Evolutionary conservation across 163 green algal genomes (phyloP).

Genomic region (Volvox carteri): DNA sequence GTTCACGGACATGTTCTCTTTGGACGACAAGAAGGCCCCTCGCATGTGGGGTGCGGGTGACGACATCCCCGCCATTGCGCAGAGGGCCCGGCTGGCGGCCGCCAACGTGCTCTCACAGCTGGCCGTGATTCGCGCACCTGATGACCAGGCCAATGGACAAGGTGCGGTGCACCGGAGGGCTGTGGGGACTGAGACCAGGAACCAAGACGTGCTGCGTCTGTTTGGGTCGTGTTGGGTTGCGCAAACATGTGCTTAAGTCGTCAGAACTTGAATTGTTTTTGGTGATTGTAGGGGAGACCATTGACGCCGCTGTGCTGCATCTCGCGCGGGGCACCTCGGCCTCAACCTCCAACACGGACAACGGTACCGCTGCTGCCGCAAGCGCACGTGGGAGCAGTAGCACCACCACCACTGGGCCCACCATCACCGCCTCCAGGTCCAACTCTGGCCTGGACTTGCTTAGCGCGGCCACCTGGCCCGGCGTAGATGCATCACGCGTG

Average conservation of each 20-base stretch:
- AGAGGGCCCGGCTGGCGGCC: constrained; percentile 75
- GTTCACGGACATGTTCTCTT: constrained; percentile 85
- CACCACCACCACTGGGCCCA: background rate
- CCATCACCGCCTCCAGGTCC: background rate
- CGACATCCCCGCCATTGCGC: constrained; percentile 80
- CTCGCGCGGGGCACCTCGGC: constrained; percentile 26
- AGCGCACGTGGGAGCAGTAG: constrained; percentile 1
- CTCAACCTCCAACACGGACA: background rate
- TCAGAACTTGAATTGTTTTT: background rate
- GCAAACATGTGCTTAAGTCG: too few relatives aligned
- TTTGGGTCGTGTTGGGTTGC: too few relatives aligned
- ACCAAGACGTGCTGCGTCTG: too few relatives aligned
- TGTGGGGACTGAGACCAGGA: too few relatives aligned
- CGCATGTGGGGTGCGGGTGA: constrained; percentile 83
- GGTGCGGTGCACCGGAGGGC: background rate
- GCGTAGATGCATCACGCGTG: constrained; percentile 65
- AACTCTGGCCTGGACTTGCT: constrained; percentile 59
- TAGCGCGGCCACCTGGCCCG: constrained; percentile 67
- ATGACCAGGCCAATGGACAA: background rate
- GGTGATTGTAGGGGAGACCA: constrained; percentile 16
- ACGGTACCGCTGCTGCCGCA: constrained; percentile 21
- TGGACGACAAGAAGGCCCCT: constrained; percentile 83
- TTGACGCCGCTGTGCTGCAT: constrained; percentile 55
- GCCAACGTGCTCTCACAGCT: constrained; percentile 84
- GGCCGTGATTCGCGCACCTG: constrained; percentile 67